Conservation (phyloP, 1,284 basidiomycete species). For the Malassezia caprae region DNA sequence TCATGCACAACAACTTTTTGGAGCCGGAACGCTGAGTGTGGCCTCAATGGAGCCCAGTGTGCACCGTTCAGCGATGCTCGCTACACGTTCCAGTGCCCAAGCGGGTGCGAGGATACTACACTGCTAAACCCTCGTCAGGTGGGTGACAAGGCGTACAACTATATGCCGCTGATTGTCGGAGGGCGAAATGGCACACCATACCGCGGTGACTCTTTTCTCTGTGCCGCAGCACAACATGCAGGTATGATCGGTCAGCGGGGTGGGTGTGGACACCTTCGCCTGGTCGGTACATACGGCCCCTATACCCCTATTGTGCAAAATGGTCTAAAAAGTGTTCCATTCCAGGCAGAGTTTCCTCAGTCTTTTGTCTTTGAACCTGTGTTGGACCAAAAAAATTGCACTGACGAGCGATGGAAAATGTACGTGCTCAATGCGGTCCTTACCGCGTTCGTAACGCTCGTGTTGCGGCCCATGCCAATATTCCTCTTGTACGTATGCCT, state of each 20-base stretch:
- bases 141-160: constrained; percentile 60
- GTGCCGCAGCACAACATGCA: constrained; percentile 66
- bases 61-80: constrained; percentile 56
- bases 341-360: constrained; percentile 64
- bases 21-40: constrained; percentile 54
- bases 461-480: constrained; percentile 64
- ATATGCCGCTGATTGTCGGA: constrained; percentile 68
- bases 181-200: constrained; percentile 61
- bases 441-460: constrained; percentile 62
- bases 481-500: constrained; percentile 49
- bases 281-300: constrained; percentile 62
- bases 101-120: constrained; percentile 60
- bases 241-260: constrained; percentile 62
- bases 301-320: constrained; percentile 58
- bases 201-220: constrained; percentile 73
- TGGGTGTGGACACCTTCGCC: constrained; percentile 64
- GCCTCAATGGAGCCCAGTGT: constrained; percentile 62
- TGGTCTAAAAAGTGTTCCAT: constrained; percentile 63
- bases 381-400: constrained; percentile 55
- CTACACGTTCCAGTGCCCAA: constrained; percentile 66
- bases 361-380: constrained; percentile 53
- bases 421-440: constrained; percentile 35
- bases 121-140: constrained; percentile 66
- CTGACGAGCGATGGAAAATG: constrained; percentile 57
- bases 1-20: constrained; percentile 44